Evolutionary conservation across 495 filamentous ascomycete genomes (phyloP), one percentile per base, ranked within the genome.

Genomic region (Aspergillus leporis): DNA sequence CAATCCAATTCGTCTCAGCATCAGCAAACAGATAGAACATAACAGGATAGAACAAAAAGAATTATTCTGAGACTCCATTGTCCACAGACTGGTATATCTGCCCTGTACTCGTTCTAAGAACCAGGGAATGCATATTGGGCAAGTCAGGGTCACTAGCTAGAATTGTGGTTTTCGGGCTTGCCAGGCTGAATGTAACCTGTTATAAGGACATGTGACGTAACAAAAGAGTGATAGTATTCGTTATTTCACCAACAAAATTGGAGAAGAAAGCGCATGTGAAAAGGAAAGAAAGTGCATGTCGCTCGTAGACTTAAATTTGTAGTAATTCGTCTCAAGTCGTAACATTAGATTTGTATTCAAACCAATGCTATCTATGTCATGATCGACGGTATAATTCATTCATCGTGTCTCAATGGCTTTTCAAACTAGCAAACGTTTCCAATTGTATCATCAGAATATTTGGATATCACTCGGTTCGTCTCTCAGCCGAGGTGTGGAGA

Each of bases 361-460:
- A 63, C 54, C 58, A 59, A 64, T 51, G 60, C 58, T 55, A 59
- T 63, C 52, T 65, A 64, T 63, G 61, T 64, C 38, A 43, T 61
- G 47, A 64, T 61, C 52, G 55, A 61, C 55, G 52, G 40, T 51
- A 53, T 56, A 34, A 25, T 56, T 66, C 64, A 66, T 63, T 63
- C 58, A 53, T 66, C 60, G 52, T 66, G 55, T 61, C 51, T 53
- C 41, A 47, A 53, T 53, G 41, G 34, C 23, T 34, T 25, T 43
- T 59, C 38, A 43, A 55, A 57, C 51, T 41, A 51, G 40, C 16
- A 53, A 59, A 64, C 30, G 1, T 41, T 10, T 41, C 1, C 16
- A 6, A n/a, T 41, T 14, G 38, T 3, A 6, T 41, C 3, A 41
- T 41, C 38, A 12, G 50, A 51, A 62, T 21, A 28, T 53, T 54